These are phyloP conservation scores for Saccharomycopsis fodiens DNA, from an alignment of 805 yeast species.

Conservation along the genomic window DNA sequence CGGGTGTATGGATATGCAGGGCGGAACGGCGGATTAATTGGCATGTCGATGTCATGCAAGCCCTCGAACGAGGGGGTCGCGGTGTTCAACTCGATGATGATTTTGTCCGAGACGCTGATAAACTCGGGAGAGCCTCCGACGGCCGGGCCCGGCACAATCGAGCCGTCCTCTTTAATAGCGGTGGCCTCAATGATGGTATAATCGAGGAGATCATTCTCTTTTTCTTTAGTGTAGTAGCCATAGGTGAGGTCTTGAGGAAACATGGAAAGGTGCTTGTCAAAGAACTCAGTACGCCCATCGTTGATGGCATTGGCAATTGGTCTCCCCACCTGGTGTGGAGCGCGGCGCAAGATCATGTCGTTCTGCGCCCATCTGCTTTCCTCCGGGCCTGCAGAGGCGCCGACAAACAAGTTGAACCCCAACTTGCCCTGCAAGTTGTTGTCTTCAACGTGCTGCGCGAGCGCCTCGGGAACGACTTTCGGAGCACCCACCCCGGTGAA, in stretches of 20 bases:
- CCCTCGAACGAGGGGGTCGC: constrained; percentile 93
- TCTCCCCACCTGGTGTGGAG: constrained; percentile 98
- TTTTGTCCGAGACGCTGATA: constrained; percentile 72
- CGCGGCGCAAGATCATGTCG: constrained; percentile 78
- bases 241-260: constrained; percentile 97
- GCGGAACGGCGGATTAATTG: constrained; percentile 82
- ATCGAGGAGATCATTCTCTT: constrained; percentile 61
- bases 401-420: constrained; percentile 86
- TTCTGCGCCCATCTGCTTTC: constrained; percentile 91
- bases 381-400: constrained; percentile 97
- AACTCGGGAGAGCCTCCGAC: constrained; percentile 97
- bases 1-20: constrained; percentile 79
- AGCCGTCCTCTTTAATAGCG: constrained; percentile 89
- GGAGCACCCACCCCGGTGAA: constrained; percentile 99
- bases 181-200: constrained; percentile 92
- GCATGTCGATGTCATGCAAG: constrained; percentile 89
- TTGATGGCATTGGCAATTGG: constrained; percentile 88
- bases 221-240: constrained; percentile 70
- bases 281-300: constrained; percentile 76
- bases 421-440: constrained; percentile 79
- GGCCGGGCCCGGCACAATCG: constrained; percentile 94
- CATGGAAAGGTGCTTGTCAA: constrained; percentile 95
- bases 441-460: constrained; percentile 81
- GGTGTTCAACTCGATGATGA: constrained; percentile 90
- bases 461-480: constrained; percentile 80